Evolutionary conservation across 169 alveolate species (phyloP), one percentile per base, ranked within the genome.

Genomic region (Babesia bovis): DNA sequence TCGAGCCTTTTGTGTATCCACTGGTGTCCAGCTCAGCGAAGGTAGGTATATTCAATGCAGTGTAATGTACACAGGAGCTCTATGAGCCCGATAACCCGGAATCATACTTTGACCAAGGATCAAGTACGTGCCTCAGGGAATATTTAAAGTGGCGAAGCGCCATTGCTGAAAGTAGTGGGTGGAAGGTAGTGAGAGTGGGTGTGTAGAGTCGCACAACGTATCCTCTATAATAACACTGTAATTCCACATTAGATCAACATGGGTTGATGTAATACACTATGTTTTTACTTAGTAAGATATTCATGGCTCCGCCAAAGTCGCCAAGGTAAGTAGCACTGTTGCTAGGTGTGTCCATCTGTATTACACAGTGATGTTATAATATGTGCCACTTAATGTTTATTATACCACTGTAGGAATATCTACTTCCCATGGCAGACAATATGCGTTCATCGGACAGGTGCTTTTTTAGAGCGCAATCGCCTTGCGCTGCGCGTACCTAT

Each of bases 371-470:
- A 9, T 38, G 6, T 17, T 47, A 5, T 13, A 5, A 7, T 47
- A 19, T 12, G 17, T 19, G 19, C 19, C 49, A 40, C 49, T 12
- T 40, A 10, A 12, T 15, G 49, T 40, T 40, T 40, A 12, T 21
- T 56, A 38, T 38, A 7, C 7, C 45, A 38, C 13, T 38, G 32
- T 41, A 85, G 96, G 83, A 92, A 92, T 66, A 92, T 91, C 32
- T 92, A 85, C 66, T 92, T 92, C 78, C 96, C 96, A 26, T 92
- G 96, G 96, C 94, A 89, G 19, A 90, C 59, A 28, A 73, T 91
- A 60, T 60, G 85, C 33, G 66, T 92, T 44, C 95, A 91, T 74
- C 90, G 89, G 30, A 81, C 94, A 25, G 96, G 96, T 13, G 85
- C 87, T 32, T 92, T 84, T 58, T 72, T 92, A 53, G 95, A 92